Percentiles rank a stretch among this genome's conserved stretches.
phyloP scores from a whole-genome alignment of 345 rosid species.

The Syzygium aqueum region DNA sequence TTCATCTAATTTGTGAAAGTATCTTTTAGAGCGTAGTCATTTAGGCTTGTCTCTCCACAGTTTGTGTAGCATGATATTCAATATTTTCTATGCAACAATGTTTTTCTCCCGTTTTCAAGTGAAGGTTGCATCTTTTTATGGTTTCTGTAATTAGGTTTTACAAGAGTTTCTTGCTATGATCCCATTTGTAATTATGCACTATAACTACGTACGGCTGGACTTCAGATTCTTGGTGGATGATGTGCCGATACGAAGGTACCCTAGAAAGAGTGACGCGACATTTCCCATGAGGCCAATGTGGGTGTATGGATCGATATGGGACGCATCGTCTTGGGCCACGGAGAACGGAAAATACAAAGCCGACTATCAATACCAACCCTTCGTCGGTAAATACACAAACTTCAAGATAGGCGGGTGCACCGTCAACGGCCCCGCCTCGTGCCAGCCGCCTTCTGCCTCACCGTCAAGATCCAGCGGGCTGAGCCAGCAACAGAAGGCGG shows the following conservation, averaged over 20 bases:
- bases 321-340: slow-evolving; percentile 95
- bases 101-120: background rate
- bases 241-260: slow-evolving; percentile 74
- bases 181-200: background rate
- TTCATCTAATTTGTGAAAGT: background rate
- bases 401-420: slow-evolving; percentile 64
- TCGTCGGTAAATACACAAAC: slow-evolving; percentile 46
- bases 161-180: background rate
- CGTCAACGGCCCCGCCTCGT: slow-evolving; percentile 14
- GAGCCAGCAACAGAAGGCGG: slow-evolving; percentile 38
- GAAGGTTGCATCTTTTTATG: background rate
- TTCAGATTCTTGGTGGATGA: slow-evolving; percentile 83
- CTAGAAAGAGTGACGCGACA: slow-evolving; percentile 50
- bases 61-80: background rate
- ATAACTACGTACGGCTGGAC: background rate
- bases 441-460: slow-evolving; percentile 42
- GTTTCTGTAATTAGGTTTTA: background rate
- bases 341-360: slow-evolving; percentile 81
- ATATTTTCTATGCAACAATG: background rate
- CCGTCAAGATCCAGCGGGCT: slow-evolving; percentile 27
- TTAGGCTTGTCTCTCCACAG: background rate
- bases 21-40: background rate
- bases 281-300: slow-evolving; percentile 82
- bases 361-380: slow-evolving; percentile 72
- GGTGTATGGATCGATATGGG: slow-evolving; percentile 93